Percentiles rank a stretch among this genome's conserved stretches.
These are phyloP conservation scores for Paramecium tetraurelia DNA, from an alignment of 73 alveolate genomes.

Conservation along the genomic window DNA sequence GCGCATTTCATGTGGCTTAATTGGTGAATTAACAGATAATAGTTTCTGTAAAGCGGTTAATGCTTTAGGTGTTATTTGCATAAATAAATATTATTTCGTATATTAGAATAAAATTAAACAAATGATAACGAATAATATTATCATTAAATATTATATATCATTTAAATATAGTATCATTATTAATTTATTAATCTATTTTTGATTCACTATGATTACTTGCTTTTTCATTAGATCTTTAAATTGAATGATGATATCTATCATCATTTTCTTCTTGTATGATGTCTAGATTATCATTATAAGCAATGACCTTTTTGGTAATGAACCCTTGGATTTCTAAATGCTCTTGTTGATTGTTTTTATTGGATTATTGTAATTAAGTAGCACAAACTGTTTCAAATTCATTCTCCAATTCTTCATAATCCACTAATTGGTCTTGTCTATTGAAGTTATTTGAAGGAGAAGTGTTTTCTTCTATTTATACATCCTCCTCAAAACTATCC, in stretches of 20 bases:
- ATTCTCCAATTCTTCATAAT: neutral
- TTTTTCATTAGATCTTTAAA: neutral
- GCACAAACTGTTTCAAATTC: neutral
- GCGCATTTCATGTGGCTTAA: neutral
- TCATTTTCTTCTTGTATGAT: neutral
- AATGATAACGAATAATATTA: neutral
- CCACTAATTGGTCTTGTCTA: neutral
- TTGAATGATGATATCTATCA: neutral
- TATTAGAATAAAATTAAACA: neutral
- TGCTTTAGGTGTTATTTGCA: conserved; percentile 29
- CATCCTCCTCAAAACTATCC: neutral
- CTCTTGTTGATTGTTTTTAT: neutral
- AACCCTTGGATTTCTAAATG: neutral
- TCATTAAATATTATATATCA: neutral
- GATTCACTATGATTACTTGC: neutral
- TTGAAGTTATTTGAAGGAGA: neutral
- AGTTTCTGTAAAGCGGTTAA: conserved; percentile 8
- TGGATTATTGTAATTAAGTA: neutral
- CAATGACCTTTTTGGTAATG: neutral
- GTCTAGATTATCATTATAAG: neutral
- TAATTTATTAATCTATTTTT: neutral
- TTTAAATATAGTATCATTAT: neutral
- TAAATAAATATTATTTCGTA: neutral
- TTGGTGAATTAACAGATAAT: neutral
- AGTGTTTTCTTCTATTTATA: neutral